Percentiles rank a stretch among this genome's conserved stretches.
These are phyloP conservation scores for Tanacetum coccineum DNA, from an alignment of 129 eudicot genomes.

Conservation along the genomic window DNA sequence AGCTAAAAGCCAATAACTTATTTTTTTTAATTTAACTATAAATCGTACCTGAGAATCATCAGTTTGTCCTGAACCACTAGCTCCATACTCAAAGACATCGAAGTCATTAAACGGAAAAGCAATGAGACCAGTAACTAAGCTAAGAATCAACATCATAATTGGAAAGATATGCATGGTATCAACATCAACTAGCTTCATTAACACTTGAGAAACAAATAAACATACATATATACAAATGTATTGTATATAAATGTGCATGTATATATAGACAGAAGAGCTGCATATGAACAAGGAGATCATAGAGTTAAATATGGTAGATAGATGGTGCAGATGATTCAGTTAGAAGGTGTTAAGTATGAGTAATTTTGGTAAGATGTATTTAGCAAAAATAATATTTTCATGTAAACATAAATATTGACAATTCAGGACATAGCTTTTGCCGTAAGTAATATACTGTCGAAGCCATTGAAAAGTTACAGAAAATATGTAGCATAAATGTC, in stretches of 20 bases:
- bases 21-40: not conserved
- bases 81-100: constrained; percentile 54
- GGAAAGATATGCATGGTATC: not conserved
- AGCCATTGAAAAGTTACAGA: too few relatives aligned
- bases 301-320: constrained; percentile 28
- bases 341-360: constrained; percentile 25
- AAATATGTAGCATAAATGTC: not conserved
- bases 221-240: not conserved
- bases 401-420: constrained; percentile 15
- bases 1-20: not conserved
- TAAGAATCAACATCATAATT: constrained; percentile 16
- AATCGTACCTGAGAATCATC: constrained; percentile 53
- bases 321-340: constrained; percentile 24
- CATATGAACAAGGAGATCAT: constrained; percentile 15
- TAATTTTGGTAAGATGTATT: constrained; percentile 18
- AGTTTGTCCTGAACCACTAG: constrained; percentile 31
- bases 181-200: constrained; percentile 8
- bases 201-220: not conserved
- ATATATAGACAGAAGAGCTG: not conserved
- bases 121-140: constrained; percentile 16
- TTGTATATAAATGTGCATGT: not conserved
- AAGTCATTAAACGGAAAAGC: constrained; percentile 22
- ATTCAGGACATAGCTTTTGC: constrained; percentile 22
- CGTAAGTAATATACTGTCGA: not conserved
- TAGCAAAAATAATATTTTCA: constrained; percentile 12